phyloP scores from a whole-genome alignment of 1,284 basidiomycete species.

The Cutaneotrichosporon spelunceum region DNA sequence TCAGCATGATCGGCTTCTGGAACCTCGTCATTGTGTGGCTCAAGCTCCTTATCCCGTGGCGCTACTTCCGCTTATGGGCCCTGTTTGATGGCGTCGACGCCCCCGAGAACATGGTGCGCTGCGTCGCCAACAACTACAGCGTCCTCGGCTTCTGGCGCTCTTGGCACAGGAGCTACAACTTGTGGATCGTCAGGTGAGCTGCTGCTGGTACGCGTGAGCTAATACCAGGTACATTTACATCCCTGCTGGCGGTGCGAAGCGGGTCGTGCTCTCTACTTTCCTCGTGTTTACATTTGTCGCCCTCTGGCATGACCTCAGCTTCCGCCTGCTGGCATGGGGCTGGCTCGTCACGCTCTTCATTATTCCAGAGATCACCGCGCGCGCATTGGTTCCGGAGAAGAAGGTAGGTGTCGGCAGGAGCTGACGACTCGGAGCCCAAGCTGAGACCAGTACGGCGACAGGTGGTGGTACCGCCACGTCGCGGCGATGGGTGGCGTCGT shows the following conservation, averaged over 20 bases:
- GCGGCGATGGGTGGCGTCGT: constrained; percentile 78
- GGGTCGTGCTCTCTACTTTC: constrained; percentile 64
- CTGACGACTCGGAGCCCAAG: not conserved
- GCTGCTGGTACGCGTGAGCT: not conserved
- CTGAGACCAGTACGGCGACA: constrained; percentile 60
- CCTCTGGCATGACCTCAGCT: constrained; percentile 92
- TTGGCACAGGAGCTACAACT: constrained; percentile 95
- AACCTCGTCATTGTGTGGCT: constrained; percentile 95
- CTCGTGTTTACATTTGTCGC: constrained; percentile 98
- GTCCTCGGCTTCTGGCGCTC: constrained; percentile 89
- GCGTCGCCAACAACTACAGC: constrained; percentile 98
- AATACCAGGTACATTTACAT: constrained; percentile 74
- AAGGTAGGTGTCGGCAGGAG: constrained; percentile 58
- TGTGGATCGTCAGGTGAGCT: constrained; percentile 77
- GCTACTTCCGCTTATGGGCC: constrained; percentile 96
- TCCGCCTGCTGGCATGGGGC: constrained; percentile 88
- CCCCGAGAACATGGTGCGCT: constrained; percentile 98
- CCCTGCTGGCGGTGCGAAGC: constrained; percentile 74
- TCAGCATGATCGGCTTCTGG: constrained; percentile 96
- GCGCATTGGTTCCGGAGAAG: constrained; percentile 60
- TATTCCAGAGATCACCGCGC: constrained; percentile 72
- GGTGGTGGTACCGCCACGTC: constrained; percentile 80
- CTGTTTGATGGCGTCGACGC: constrained; percentile 84
- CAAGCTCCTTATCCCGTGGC: constrained; percentile 97
- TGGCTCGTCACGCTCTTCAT: constrained; percentile 93